These are phyloP conservation scores for Carnegiea gigantea DNA, from an alignment of 179 eudicot species.

Conservation along the genomic window DNA sequence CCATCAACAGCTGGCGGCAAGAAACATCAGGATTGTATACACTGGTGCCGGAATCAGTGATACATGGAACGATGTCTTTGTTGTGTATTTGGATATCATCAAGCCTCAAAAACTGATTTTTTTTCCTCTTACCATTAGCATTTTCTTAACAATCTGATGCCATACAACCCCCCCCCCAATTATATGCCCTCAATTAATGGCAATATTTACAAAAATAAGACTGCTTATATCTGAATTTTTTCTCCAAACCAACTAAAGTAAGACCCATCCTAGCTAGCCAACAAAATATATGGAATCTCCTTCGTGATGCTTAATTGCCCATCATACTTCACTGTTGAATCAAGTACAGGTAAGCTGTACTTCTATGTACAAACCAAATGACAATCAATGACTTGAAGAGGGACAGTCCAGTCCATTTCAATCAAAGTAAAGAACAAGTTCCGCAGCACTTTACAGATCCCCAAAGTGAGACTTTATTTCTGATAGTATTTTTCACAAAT, in stretches of 20 bases:
- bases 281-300: too few relatives aligned
- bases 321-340: not conserved
- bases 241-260: too few relatives aligned
- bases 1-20: slow-evolving; percentile 88
- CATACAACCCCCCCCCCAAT: too few relatives aligned
- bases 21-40: slow-evolving; percentile 96
- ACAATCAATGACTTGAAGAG: not conserved
- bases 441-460: not conserved
- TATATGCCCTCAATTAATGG: too few relatives aligned
- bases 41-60: slow-evolving; percentile 96
- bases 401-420: not conserved
- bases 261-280: too few relatives aligned
- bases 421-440: not conserved
- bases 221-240: too few relatives aligned
- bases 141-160: too few relatives aligned
- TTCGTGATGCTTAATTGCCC: not conserved
- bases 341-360: not conserved
- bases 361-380: not conserved
- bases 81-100: slow-evolving; percentile 47
- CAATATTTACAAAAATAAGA: too few relatives aligned
- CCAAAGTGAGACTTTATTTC: slow-evolving; percentile 3
- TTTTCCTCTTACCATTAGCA: not conserved
- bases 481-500: not conserved
- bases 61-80: slow-evolving; percentile 85
- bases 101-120: slow-evolving; percentile 16